Percentiles rank a stretch among this genome's conserved stretches.
These are phyloP conservation scores for Tylopilus plumbeoviolaceoides DNA, from an alignment of 768 basidiomycete genomes.

Conservation along the genomic window DNA sequence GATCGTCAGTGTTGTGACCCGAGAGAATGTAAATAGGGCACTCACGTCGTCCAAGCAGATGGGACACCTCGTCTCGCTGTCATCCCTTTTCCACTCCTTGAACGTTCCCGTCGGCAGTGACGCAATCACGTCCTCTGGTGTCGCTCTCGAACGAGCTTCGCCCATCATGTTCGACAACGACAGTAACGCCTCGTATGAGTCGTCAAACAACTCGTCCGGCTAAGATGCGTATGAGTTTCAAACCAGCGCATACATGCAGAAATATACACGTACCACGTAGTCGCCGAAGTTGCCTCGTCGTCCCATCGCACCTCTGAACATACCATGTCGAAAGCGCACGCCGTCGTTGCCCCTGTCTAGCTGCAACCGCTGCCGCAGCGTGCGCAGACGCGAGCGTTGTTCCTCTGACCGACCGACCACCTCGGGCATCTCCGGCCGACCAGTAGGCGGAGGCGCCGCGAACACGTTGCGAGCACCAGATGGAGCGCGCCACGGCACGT, in stretches of 20 bases:
- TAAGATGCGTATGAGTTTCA: too few relatives aligned
- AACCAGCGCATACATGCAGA: too few relatives aligned
- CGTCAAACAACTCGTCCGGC: slow-evolving; percentile 75
- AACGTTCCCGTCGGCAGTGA: slow-evolving; percentile 58
- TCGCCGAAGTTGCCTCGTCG: too few relatives aligned
- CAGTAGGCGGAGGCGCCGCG: not conserved
- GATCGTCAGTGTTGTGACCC: not conserved
- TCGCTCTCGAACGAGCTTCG: slow-evolving; percentile 63
- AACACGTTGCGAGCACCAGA: slow-evolving; percentile 15
- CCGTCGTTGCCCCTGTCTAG: slow-evolving; percentile 15
- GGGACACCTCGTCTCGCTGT: slow-evolving; percentile 72
- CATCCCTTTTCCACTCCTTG: slow-evolving; percentile 62
- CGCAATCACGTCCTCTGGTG: slow-evolving; percentile 57
- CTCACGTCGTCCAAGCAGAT: slow-evolving; percentile 83
- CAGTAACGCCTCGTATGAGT: too few relatives aligned
- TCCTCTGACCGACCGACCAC: slow-evolving; percentile 15
- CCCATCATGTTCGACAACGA: slow-evolving; percentile 57
- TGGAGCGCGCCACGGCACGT: slow-evolving; percentile 23
- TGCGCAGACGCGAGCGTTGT: slow-evolving; percentile 21
- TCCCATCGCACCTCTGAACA: too few relatives aligned
- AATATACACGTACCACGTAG: too few relatives aligned
- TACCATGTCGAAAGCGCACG: too few relatives aligned
- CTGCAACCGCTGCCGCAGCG: slow-evolving; percentile 28
- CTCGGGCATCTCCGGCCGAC: slow-evolving; percentile 5
- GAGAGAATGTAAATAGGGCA: slow-evolving; percentile 6